phyloP scores from a whole-genome alignment of 768 basidiomycete species.

The Lentinula boryana region DNA sequence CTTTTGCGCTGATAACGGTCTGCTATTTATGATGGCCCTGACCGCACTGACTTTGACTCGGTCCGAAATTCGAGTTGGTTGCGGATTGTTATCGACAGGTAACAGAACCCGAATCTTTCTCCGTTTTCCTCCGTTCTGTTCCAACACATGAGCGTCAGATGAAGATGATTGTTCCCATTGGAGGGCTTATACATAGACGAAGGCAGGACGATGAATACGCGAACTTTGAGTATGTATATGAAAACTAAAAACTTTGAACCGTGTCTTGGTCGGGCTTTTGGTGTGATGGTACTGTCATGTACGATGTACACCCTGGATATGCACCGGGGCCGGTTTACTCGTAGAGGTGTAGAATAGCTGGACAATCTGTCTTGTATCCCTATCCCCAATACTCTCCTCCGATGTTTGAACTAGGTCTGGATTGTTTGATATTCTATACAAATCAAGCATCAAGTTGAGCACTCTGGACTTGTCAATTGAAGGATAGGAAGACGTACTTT shows the following conservation, averaged over 20 bases:
- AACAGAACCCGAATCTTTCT: neutral
- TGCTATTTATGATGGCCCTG: neutral
- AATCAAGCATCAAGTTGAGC: neutral
- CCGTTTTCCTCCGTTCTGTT: neutral
- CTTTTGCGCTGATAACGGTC: neutral
- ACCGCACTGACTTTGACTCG: neutral
- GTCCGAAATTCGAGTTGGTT: neutral
- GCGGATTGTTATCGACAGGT: no score
- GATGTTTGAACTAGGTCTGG: slow-evolving; percentile 7
- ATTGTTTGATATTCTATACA: slow-evolving; percentile 20
- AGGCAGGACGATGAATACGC: no score
- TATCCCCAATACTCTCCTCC: slow-evolving; percentile 4
- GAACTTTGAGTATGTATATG: no score
- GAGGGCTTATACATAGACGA: no score
- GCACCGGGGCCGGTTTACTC: slow-evolving; percentile 25
- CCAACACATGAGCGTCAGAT: no score
- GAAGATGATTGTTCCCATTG: no score
- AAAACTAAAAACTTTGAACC: no score
- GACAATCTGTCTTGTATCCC: slow-evolving; percentile 20
- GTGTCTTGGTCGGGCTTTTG: no score
- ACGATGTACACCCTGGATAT: slow-evolving; percentile 13
- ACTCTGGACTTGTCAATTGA: slow-evolving; percentile 8
- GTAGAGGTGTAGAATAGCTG: slow-evolving; percentile 28
- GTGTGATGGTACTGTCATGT: neutral
- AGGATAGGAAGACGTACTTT: slow-evolving; percentile 21